A percentile compares a stretch with the other conserved stretches of the same genome.
These are phyloP conservation scores for Aegilops speltoides DNA, from an alignment of 176 grass and related monocot genomes.

Conservation along the genomic window DNA sequence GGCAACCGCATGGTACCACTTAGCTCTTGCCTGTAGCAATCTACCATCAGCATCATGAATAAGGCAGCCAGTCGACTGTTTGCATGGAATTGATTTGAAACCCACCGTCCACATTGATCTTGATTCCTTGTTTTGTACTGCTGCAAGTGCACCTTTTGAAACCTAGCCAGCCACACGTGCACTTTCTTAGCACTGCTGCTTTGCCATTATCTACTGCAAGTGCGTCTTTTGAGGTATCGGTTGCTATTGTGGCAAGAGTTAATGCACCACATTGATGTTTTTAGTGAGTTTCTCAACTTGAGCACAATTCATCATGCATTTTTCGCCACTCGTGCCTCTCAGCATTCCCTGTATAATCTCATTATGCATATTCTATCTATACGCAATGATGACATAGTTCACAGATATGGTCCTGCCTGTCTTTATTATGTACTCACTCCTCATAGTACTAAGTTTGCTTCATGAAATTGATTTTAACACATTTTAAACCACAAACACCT, in stretches of 20 bases:
- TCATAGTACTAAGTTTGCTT: background rate
- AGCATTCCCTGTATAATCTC: background rate
- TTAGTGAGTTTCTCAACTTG: background rate
- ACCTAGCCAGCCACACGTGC: too few species aligned
- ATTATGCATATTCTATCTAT: constrained; percentile 13
- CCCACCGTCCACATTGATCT: too few species aligned
- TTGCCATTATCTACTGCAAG: constrained; percentile 4
- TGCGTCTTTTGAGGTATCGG: background rate
- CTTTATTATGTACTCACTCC: background rate
- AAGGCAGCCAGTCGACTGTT: too few species aligned
- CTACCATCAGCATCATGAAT: too few species aligned
- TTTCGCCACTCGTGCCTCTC: background rate
- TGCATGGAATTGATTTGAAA: too few species aligned
- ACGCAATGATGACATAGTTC: background rate
- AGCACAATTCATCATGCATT: background rate
- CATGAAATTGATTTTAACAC: background rate
- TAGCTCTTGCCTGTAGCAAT: too few species aligned
- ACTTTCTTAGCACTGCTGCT: background rate
- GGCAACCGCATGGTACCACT: too few species aligned
- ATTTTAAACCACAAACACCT: background rate
- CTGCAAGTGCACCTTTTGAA: too few species aligned
- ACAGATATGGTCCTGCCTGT: background rate
- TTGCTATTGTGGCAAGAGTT: background rate
- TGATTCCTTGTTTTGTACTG: too few species aligned
- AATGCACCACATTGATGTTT: background rate